phyloP scores from a whole-genome alignment of 177 flowering plant species.

The Telopea speciosissima region DNA sequence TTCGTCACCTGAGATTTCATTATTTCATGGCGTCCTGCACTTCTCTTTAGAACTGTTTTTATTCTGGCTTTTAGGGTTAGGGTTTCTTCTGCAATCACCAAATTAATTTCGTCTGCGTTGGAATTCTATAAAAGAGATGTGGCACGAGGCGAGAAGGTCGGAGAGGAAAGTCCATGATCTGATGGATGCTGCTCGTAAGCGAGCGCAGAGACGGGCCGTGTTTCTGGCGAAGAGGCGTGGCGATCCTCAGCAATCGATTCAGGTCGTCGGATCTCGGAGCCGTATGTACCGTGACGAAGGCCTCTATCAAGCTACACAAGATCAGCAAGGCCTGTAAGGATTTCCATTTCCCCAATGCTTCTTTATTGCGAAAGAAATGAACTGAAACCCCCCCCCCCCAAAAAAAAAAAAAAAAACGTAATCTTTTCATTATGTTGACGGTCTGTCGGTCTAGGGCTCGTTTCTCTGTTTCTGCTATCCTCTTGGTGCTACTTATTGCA shows the following conservation, averaged over 20 bases:
- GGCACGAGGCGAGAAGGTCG: slow-evolving; percentile 95
- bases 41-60: too few species aligned
- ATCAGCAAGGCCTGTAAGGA: slow-evolving; percentile 92
- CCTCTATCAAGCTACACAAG: slow-evolving; percentile 84
- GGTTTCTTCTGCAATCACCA: not conserved
- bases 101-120: not conserved
- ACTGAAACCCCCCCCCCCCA: too few species aligned
- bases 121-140: slow-evolving; percentile 38
- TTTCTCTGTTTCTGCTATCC: too few species aligned
- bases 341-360: not conserved
- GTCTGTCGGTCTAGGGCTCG: too few species aligned
- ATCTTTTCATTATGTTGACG: too few species aligned
- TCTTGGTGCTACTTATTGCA: too few species aligned
- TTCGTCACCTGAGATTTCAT: too few species aligned
- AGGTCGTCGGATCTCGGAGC: slow-evolving; percentile 62
- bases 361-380: too few species aligned
- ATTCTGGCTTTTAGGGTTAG: not conserved
- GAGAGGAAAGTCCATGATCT: slow-evolving; percentile 95
- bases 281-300: slow-evolving; percentile 84
- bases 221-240: slow-evolving; percentile 89
- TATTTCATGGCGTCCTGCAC: too few species aligned
- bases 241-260: slow-evolving; percentile 88
- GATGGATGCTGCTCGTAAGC: slow-evolving; percentile 97
- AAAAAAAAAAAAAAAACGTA: too few species aligned
- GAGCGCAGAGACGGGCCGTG: slow-evolving; percentile 90